phyloP scores from a whole-genome alignment of 805 yeast species.

The Cyberlindnera meyerae region DNA sequence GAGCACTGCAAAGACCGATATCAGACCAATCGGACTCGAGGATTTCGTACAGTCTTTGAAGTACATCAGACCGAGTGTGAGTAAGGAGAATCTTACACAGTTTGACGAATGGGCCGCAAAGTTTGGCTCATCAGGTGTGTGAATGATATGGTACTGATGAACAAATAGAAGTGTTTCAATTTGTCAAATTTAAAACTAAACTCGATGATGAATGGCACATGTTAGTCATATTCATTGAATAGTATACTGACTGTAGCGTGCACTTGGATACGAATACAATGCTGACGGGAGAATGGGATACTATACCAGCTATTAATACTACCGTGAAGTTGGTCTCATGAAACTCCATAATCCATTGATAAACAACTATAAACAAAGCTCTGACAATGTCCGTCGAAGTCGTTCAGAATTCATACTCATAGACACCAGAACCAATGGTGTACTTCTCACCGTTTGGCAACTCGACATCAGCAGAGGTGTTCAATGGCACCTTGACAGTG shows the following conservation, averaged over 20 bases:
- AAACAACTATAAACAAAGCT: too few relatives aligned
- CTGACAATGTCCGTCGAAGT: too few relatives aligned
- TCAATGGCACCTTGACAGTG: conserved; percentile 13
- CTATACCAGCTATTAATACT: too few relatives aligned
- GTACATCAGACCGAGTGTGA: conserved; percentile 85
- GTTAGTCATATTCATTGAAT: too few relatives aligned
- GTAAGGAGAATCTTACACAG: conserved; percentile 66
- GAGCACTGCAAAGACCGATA: conserved; percentile 63
- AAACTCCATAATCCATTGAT: too few relatives aligned
- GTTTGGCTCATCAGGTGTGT: conserved; percentile 92
- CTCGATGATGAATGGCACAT: too few relatives aligned
- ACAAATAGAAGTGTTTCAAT: too few relatives aligned
- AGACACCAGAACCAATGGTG: conserved; percentile 9
- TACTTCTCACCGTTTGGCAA: conserved; percentile 12
- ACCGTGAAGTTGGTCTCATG: too few relatives aligned
- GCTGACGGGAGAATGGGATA: too few relatives aligned
- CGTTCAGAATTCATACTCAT: conserved; percentile 5
- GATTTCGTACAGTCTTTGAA: conserved; percentile 76
- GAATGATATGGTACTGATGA: background rate
- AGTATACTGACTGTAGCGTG: too few relatives aligned
- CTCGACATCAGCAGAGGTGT: conserved; percentile 11
- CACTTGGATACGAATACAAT: too few relatives aligned
- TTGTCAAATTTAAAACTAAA: background rate
- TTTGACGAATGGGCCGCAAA: conserved; percentile 87
- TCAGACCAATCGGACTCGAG: conserved; percentile 67